phyloP scores from a whole-genome alignment of 208 protist genomes.

The Trypanosoma conorhini region DNA sequence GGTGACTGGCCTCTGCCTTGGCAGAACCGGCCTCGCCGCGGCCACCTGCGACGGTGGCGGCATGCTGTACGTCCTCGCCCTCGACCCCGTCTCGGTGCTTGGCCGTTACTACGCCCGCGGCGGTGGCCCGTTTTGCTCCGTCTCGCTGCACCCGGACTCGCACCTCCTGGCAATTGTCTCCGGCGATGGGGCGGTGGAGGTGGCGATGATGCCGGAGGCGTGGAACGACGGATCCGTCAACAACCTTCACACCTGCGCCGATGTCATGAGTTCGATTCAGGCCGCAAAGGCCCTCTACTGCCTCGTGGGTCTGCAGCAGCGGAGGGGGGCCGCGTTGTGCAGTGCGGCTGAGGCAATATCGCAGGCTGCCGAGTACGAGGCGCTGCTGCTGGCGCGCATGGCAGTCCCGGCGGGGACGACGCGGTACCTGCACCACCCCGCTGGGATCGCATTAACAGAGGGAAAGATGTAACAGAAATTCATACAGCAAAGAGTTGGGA shows the following conservation, averaged over 20 bases:
- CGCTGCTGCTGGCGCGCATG: constrained; percentile 45
- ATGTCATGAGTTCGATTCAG: constrained; percentile 8
- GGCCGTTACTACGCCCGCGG: constrained; percentile 37
- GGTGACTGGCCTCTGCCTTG: constrained; percentile 19
- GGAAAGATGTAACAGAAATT: neutral
- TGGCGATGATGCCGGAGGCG: constrained; percentile 44
- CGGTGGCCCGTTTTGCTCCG: constrained; percentile 38
- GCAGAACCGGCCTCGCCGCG: constrained; percentile 4
- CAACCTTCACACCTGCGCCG: neutral
- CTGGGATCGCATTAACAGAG: neutral
- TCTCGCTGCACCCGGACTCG: constrained; percentile 44
- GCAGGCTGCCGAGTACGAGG: constrained; percentile 28
- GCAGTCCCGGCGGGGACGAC: constrained; percentile 48
- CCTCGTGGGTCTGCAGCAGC: constrained; percentile 6
- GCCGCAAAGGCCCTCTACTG: constrained; percentile 3
- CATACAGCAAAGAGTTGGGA: too few relatives aligned
- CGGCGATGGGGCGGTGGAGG: constrained; percentile 49
- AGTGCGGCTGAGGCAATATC: neutral
- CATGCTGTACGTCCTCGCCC: constrained; percentile 41
- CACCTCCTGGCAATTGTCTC: constrained; percentile 61
- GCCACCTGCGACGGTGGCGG: constrained; percentile 27
- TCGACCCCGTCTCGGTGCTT: constrained; percentile 27
- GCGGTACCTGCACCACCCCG: constrained; percentile 32
- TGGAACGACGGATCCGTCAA: neutral
- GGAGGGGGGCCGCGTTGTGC: neutral